Conservation (phyloP, 768 basidiomycete species). For the Pisolithus marmoratus region DNA sequence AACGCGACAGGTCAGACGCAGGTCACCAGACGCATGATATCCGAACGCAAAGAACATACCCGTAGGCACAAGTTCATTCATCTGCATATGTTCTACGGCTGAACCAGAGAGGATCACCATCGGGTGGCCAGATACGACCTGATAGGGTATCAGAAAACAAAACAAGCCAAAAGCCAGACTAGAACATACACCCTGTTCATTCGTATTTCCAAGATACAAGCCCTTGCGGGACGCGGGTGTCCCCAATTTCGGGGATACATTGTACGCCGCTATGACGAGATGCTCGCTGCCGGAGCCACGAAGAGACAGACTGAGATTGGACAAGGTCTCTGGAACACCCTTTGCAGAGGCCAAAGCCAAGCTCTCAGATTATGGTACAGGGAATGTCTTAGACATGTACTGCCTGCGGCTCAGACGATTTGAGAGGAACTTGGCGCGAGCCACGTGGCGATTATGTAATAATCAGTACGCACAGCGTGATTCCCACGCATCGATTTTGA, state of each 20-base stretch:
- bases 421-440: too few relatives aligned
- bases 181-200: constrained; percentile 54
- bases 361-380: not conserved
- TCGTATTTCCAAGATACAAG: constrained; percentile 57
- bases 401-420: too few relatives aligned
- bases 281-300: constrained; percentile 68
- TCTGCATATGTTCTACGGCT: constrained; percentile 60
- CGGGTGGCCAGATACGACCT: constrained; percentile 60
- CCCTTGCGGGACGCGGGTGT: constrained; percentile 69
- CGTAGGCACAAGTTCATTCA: constrained; percentile 67
- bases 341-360: not conserved
- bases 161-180: not conserved
- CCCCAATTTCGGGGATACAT: constrained; percentile 52
- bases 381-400: too few relatives aligned
- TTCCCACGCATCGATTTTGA: too few relatives aligned
- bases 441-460: too few relatives aligned
- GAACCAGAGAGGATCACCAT: constrained; percentile 78
- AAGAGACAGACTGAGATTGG: constrained; percentile 64
- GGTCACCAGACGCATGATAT: not conserved
- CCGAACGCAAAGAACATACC: constrained; percentile 22
- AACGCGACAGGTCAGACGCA: not conserved
- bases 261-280: constrained; percentile 45
- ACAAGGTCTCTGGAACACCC: constrained; percentile 79
- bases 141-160: not conserved
- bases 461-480: too few relatives aligned